Evolutionary conservation across 129 eudicot genomes (phyloP).

Genomic region (Deinandra increscens): DNA sequence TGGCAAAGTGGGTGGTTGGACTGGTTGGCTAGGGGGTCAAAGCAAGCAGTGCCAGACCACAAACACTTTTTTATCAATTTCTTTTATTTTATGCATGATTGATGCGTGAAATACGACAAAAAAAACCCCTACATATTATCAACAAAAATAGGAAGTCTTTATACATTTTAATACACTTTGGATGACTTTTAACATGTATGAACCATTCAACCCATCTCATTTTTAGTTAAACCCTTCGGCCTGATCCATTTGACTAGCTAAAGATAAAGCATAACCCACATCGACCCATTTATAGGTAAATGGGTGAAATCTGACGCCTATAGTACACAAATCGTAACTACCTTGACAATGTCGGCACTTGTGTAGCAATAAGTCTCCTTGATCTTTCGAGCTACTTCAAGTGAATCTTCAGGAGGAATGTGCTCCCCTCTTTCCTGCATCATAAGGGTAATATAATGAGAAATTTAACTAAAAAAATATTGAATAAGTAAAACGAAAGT

Average conservation of each 20-base stretch:
- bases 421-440: conserved; percentile 94
- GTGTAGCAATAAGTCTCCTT: conserved; percentile 98
- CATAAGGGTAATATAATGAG: conserved; percentile 13
- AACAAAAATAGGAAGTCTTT: not conserved
- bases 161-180: conserved; percentile 1
- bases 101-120: not conserved
- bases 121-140: not conserved
- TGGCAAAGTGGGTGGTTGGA: not conserved
- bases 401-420: conserved; percentile 93
- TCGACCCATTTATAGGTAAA: not conserved
- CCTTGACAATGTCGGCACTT: conserved; percentile 94
- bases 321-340: conserved; percentile 22
- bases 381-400: conserved; percentile 90
- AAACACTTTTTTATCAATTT: not conserved
- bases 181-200: not conserved
- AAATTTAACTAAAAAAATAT: conserved; percentile 1
- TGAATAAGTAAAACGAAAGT: not conserved
- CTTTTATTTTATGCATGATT: not conserved
- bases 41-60: not conserved
- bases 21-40: not conserved
- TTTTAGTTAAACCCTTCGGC: not conserved
- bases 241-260: not conserved
- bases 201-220: not conserved
- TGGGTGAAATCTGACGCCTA: not conserved
- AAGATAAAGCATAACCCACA: not conserved